Percentiles rank a stretch among this genome's conserved stretches.
Conservation (phyloP, 768 basidiomycete genomes). For the Suillus bovinus region DNA sequence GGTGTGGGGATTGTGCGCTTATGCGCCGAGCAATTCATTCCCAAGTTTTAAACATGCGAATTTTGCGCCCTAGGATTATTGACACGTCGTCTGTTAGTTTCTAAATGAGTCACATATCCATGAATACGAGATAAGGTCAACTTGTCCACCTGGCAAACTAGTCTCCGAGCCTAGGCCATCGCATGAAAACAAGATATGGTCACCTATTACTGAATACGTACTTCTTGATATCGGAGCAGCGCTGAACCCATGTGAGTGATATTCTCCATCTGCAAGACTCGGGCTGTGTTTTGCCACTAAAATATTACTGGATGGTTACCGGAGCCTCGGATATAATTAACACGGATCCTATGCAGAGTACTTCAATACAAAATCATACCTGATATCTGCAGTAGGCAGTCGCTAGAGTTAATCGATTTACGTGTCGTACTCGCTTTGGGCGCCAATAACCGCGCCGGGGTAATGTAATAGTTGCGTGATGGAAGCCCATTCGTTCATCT, state of each 20-base stretch:
- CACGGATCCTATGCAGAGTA: constrained; percentile 6
- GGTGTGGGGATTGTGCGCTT: background rate
- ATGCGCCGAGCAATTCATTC: background rate
- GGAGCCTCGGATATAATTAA: constrained; percentile 6
- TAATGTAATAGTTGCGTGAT: background rate
- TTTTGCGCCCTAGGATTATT: background rate
- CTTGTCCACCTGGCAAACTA: constrained; percentile 67
- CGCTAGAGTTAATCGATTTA: constrained; percentile 7
- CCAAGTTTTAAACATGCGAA: background rate
- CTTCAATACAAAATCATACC: constrained; percentile 35
- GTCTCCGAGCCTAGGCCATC: constrained; percentile 64
- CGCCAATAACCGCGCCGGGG: constrained; percentile 40
- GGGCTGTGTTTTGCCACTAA: constrained; percentile 59
- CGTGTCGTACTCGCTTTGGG: constrained; percentile 71
- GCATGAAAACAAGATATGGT: background rate
- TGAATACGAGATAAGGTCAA: constrained; percentile 17
- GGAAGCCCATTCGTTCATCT: constrained; percentile 41
- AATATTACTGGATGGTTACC: constrained; percentile 62
- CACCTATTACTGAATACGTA: constrained; percentile 23
- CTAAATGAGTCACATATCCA: background rate
- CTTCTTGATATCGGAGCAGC: constrained; percentile 55
- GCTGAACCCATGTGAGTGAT: background rate
- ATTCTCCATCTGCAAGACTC: constrained; percentile 54
- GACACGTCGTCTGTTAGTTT: background rate
- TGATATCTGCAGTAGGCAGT: constrained; percentile 48